These are phyloP conservation scores for Aureobasidium sp. DNA, from an alignment of 2,329 filamentous ascomycete genomes.

Conservation along the genomic window DNA sequence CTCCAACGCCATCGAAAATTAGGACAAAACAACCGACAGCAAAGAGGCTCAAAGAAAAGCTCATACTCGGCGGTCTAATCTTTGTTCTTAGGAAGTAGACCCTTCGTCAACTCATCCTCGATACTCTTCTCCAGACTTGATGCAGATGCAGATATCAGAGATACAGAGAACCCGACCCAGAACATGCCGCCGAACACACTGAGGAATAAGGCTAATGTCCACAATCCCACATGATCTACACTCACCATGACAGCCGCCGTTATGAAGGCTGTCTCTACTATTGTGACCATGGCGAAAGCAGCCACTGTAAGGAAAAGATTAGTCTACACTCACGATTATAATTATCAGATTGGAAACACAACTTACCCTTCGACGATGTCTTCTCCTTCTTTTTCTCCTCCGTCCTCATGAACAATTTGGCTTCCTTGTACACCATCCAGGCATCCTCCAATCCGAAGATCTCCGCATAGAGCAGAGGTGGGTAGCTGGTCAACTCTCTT, in stretches of 20 bases:
- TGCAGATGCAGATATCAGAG: too few species aligned
- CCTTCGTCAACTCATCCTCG: neutral
- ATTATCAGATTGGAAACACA: neutral
- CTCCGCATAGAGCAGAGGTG: conserved; percentile 13
- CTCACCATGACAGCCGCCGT: too few species aligned
- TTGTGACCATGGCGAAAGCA: too few species aligned
- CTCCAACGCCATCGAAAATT: neutral
- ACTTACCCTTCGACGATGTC: neutral
- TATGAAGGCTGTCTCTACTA: too few species aligned
- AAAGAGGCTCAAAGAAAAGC: neutral
- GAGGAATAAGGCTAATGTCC: too few species aligned
- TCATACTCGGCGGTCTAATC: neutral
- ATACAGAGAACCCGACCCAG: too few species aligned
- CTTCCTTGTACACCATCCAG: conserved; percentile 17
- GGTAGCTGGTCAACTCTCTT: conserved; percentile 13
- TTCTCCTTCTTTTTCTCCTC: neutral
- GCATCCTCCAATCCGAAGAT: conserved; percentile 16
- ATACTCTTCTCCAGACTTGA: neutral
- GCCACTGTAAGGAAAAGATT: too few species aligned
- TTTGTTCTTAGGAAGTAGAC: neutral
- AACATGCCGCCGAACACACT: too few species aligned
- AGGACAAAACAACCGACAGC: neutral
- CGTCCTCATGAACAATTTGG: neutral
- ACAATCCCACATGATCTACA: too few species aligned
- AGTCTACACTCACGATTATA: too few species aligned